Evolutionary conservation across 179 eudicot genomes (phyloP).

Genomic region (Spinacia oleracea): DNA sequence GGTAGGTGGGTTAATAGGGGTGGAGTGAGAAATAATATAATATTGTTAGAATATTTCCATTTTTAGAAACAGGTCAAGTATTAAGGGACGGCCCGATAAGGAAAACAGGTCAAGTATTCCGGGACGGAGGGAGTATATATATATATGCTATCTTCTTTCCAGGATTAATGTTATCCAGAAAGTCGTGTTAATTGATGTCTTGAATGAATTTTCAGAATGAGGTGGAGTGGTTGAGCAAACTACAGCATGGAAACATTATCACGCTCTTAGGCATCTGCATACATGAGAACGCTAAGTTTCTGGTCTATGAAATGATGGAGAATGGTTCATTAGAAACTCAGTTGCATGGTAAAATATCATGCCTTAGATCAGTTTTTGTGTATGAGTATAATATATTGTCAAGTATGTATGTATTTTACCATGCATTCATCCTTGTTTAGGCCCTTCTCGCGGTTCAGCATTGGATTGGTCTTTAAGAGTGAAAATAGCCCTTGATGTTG

Average conservation of each 20-base stretch:
- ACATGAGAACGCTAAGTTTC: constrained; percentile 55
- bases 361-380: not conserved
- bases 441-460: constrained; percentile 54
- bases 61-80: too few relatives aligned
- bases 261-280: constrained; percentile 64
- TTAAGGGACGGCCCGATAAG: too few relatives aligned
- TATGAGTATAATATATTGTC: not conserved
- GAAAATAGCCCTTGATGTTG: constrained; percentile 88
- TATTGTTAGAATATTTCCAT: too few relatives aligned
- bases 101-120: too few relatives aligned
- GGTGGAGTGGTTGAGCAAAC: constrained; percentile 61
- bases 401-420: not conserved
- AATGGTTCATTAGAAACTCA: constrained; percentile 79
- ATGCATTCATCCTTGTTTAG: constrained; percentile 27
- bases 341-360: constrained; percentile 61
- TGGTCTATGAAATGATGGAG: constrained; percentile 81
- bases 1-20: too few relatives aligned
- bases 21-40: too few relatives aligned
- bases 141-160: not conserved
- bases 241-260: constrained; percentile 70
- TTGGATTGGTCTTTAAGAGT: constrained; percentile 76
- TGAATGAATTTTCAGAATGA: constrained; percentile 58
- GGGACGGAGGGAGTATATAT: too few relatives aligned
- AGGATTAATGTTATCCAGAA: too few relatives aligned
- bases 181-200: constrained; percentile 11